phyloP scores from a whole-genome alignment of 1,284 basidiomycete species.

The Fomes fomentarius region DNA sequence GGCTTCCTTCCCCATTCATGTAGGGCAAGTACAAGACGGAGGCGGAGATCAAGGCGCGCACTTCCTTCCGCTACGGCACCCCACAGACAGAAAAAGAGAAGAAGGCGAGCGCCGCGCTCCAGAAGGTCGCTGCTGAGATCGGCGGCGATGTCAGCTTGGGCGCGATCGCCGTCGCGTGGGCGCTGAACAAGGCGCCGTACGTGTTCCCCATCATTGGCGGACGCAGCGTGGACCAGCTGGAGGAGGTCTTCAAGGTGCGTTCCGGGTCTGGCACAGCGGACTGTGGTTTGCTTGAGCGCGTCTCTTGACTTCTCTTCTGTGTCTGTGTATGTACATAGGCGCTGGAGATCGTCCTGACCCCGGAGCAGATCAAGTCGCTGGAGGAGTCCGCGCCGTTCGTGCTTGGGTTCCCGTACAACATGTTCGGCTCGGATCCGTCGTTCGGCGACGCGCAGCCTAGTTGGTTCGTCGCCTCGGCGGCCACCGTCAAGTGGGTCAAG shows the following conservation, averaged over 20 bases:
- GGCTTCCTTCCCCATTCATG: not conserved
- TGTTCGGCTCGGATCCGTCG: constrained; percentile 33
- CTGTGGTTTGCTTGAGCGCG: constrained; percentile 4
- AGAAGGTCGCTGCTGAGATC: constrained; percentile 25
- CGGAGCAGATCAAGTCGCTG: constrained; percentile 45
- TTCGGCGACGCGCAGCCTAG: constrained; percentile 1
- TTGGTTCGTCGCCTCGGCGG: constrained; percentile 10
- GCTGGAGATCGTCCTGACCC: constrained; percentile 44
- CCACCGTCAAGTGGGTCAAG: constrained; percentile 15
- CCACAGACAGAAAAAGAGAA: constrained; percentile 21
- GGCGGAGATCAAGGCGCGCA: constrained; percentile 41
- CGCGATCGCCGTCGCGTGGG: constrained; percentile 30
- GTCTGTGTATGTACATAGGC: constrained; percentile 39
- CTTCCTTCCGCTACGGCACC: constrained; percentile 27
- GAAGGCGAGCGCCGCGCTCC: constrained; percentile 22
- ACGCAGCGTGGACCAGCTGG: constrained; percentile 40
- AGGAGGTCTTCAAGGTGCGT: constrained; percentile 43
- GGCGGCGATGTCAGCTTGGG: constrained; percentile 26
- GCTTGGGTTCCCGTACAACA: constrained; percentile 42
- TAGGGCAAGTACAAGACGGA: constrained; percentile 25
- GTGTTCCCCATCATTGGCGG: constrained; percentile 20
- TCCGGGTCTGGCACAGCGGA: not conserved
- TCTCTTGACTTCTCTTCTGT: constrained; percentile 33
- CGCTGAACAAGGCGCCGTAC: constrained; percentile 25
- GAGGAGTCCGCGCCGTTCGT: constrained; percentile 44